Evolutionary conservation across 148 eudicot species (phyloP).

Genomic region (Polygonum aviculare): DNA sequence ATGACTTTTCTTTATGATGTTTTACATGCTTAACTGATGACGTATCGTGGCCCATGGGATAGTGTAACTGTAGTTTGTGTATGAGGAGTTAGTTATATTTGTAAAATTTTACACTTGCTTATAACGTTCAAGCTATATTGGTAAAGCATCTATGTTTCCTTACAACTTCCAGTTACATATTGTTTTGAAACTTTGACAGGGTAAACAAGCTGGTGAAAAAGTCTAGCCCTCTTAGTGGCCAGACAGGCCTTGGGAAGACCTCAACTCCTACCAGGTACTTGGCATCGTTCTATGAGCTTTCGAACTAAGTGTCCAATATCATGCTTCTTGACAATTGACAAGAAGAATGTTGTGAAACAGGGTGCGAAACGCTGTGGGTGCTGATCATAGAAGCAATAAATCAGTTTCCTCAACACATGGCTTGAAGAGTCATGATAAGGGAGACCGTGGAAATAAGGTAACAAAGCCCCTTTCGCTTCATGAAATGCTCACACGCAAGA

Average conservation of each 20-base stretch:
- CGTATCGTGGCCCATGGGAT: not conserved
- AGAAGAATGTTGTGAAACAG: conserved; percentile 22
- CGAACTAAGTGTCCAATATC: not conserved
- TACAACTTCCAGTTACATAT: not conserved
- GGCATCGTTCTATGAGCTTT: not conserved
- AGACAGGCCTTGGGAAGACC: conserved; percentile 40
- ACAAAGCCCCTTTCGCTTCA: not conserved
- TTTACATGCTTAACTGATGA: not conserved
- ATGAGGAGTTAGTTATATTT: not conserved
- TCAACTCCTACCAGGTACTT: conserved; percentile 40
- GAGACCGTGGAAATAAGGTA: conserved; percentile 54
- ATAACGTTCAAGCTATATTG: not conserved
- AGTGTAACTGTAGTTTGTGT: not conserved
- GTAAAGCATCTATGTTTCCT: not conserved
- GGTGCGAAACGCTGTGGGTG: conserved; percentile 22
- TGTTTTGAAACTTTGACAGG: conserved; percentile 21
- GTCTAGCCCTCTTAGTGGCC: conserved; percentile 32
- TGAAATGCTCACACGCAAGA: not conserved
- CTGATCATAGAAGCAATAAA: conserved; percentile 30
- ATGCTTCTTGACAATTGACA: not conserved
- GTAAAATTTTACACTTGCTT: not conserved
- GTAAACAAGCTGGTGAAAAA: conserved; percentile 38
- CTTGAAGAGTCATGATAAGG: conserved; percentile 40
- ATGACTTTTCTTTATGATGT: not conserved
- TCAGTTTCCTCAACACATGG: conserved; percentile 37